Conservation (phyloP, 805 yeast species). For the Ogataea pini region DNA sequence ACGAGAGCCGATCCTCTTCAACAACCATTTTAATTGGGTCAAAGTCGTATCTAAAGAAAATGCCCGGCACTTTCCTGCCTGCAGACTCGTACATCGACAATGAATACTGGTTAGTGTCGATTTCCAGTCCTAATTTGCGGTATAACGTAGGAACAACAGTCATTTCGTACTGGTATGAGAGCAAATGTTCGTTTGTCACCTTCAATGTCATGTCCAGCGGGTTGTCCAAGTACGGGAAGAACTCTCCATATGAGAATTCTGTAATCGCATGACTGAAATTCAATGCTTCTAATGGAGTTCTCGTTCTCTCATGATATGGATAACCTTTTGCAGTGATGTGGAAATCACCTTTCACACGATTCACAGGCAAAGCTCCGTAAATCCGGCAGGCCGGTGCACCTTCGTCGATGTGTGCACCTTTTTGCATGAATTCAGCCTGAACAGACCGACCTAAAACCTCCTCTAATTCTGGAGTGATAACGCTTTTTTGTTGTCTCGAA, state of each 20-base stretch:
- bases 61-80: conserved; percentile 60
- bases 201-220: conserved; percentile 83
- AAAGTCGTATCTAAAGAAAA: conserved; percentile 80
- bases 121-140: conserved; percentile 63
- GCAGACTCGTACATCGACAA: conserved; percentile 45
- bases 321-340: conserved; percentile 78
- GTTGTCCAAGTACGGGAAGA: conserved; percentile 80
- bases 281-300: conserved; percentile 49
- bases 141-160: conserved; percentile 84
- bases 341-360: conserved; percentile 81
- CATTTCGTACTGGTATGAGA: conserved; percentile 63
- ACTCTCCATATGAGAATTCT: conserved; percentile 89
- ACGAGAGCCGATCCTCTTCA: conserved; percentile 71
- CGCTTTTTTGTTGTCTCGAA: conserved; percentile 42
- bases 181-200: conserved; percentile 47
- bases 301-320: conserved; percentile 56
- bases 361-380: conserved; percentile 80
- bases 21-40: conserved; percentile 79
- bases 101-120: conserved; percentile 88
- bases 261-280: conserved; percentile 83
- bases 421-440: conserved; percentile 58
- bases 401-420: conserved; percentile 45
- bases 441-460: conserved; percentile 65
- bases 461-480: conserved; percentile 63
- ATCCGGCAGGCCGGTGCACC: conserved; percentile 84